Base-by-base conservation (phyloP, 176 grass and related monocot species). In the Phyllostachys edulis region DNA sequence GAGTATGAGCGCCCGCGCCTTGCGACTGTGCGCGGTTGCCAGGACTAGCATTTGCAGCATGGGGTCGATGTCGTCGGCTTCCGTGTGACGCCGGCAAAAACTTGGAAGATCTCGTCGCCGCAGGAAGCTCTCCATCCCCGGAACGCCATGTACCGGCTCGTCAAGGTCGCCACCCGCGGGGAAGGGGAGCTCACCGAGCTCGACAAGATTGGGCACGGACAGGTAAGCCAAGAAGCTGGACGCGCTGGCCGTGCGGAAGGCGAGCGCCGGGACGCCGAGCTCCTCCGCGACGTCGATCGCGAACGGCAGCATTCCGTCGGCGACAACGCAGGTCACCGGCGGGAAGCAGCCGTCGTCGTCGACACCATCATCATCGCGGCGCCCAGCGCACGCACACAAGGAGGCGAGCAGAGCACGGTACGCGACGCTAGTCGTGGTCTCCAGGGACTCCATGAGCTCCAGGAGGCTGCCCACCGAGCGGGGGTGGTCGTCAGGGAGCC, bases 201-300 rank as follows among this genome's bases (percentile, higher is more conserved):
- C 68, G 24, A 82, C n/a, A 3, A 82, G 68, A 7, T 34, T 82
- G 66, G 91, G 91, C 1, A 83, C 63, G 18, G 85, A 90, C 18
- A 84, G 45, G 39, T 62, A 89, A 2, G 79, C 68, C 86, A 83
- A 62, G 7, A 84, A 71, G 51, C 79, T 77, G 26, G 83, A 77
- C 12, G 85, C 83, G 65, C 92, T 89, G 23, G 75, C 36, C 9
- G 88, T 94, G 21, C 88, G 82, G 71, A 90, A 90, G 7, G 62
- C 75, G 42, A 93, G 67, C 24, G 78, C 83, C 5, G 91, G 78
- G 37, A 93, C 46, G 32, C 85, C 78, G 13, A 93, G 23, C 69
- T 94, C 92, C 20, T 81, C 83, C 2, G 88, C 82, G 6, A 86
- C 18, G 54, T 91, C 82, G 24, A 73, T 20, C 23, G 80, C 49